These are phyloP conservation scores for Stygiomarasmius scandens DNA, from an alignment of 1,284 basidiomycete species.

Conservation along the genomic window DNA sequence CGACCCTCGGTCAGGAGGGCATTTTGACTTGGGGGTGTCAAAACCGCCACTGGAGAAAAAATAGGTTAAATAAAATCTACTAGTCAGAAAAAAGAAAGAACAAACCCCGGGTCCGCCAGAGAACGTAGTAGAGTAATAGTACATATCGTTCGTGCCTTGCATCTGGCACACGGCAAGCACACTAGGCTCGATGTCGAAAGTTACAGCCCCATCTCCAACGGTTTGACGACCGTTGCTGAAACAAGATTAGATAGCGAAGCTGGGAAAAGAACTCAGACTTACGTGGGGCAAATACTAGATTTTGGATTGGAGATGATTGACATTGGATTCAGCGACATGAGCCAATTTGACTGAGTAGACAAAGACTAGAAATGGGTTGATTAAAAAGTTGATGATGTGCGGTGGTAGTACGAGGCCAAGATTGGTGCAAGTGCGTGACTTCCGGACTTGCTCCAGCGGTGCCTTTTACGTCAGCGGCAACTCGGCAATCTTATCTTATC, in stretches of 20 bases:
- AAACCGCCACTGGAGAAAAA: conserved; percentile 75
- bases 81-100: conserved; percentile 1
- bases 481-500: background rate
- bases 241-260: conserved; percentile 29
- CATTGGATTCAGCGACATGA: conserved; percentile 72
- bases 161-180: conserved; percentile 83
- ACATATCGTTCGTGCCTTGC: conserved; percentile 76
- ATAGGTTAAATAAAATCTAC: conserved; percentile 15
- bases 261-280: conserved; percentile 41
- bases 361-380: background rate
- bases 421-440: background rate
- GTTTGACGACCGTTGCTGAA: conserved; percentile 86
- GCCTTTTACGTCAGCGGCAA: background rate
- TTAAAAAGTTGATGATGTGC: background rate
- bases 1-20: conserved; percentile 92
- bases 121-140: conserved; percentile 88
- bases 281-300: conserved; percentile 91
- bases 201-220: conserved; percentile 90
- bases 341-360: conserved; percentile 68
- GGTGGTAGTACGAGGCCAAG: background rate
- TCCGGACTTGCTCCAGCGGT: background rate
- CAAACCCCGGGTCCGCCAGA: conserved; percentile 83
- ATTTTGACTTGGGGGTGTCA: conserved; percentile 85
- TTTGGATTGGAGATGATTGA: conserved; percentile 71
- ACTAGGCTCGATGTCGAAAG: conserved; percentile 75